Evolutionary conservation across 1,139 yeast genomes (phyloP).

Genomic region (Debaryomyces subglobosus): DNA sequence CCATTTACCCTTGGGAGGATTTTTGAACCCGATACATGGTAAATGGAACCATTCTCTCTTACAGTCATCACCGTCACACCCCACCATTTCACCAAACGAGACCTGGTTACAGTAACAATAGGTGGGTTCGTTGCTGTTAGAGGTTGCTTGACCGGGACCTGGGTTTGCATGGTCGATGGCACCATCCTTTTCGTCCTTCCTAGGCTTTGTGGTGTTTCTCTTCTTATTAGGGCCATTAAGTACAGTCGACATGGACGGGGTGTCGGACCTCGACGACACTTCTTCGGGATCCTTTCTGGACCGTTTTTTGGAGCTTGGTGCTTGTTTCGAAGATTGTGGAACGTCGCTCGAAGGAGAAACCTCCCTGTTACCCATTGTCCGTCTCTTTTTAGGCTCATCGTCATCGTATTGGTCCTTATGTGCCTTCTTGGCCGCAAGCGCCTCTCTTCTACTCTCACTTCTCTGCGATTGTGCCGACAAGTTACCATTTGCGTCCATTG

Average conservation of each 20-base stretch:
- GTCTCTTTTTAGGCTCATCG: constrained; percentile 14
- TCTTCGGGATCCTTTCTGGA: constrained; percentile 24
- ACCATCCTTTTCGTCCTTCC: constrained; percentile 29
- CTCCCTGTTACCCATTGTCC: constrained; percentile 9
- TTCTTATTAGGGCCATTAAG: constrained; percentile 23
- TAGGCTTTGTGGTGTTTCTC: constrained; percentile 27
- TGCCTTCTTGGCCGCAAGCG: constrained; percentile 85
- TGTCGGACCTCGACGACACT: constrained; percentile 18
- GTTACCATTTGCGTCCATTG: constrained; percentile 32
- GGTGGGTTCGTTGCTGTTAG: constrained; percentile 62
- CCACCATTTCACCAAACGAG: constrained; percentile 98
- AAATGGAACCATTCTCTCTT: constrained; percentile 96
- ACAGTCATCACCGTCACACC: constrained; percentile 94
- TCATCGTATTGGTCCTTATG: constrained; percentile 42
- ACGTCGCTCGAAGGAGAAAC: constrained; percentile 7
- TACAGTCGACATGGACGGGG: constrained; percentile 17
- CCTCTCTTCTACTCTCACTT: constrained; percentile 86
- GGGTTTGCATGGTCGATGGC: not conserved
- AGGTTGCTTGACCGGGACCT: constrained; percentile 2
- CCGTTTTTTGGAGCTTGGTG: constrained; percentile 20
- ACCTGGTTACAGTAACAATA: constrained; percentile 97
- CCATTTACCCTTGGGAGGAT: constrained; percentile 97
- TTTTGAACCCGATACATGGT: constrained; percentile 89
- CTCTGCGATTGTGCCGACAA: constrained; percentile 71
- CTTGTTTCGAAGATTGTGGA: constrained; percentile 5